Percentiles rank a stretch among this genome's conserved stretches.
These are phyloP conservation scores for Dendryphion nanum DNA, from an alignment of 2,329 filamentous ascomycete genomes.

Conservation along the genomic window DNA sequence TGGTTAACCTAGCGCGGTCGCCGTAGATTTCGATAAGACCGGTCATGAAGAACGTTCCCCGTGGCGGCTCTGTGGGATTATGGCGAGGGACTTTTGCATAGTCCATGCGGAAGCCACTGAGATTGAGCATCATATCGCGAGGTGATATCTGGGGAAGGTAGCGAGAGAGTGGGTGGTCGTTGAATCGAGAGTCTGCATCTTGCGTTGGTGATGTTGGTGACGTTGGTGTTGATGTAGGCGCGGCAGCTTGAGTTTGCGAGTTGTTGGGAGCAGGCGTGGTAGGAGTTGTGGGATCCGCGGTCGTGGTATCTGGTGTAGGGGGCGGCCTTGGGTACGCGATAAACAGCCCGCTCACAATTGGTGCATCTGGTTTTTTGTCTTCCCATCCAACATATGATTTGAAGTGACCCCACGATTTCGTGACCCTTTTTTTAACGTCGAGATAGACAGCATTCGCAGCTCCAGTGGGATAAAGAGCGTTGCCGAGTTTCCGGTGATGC, in stretches of 20 bases:
- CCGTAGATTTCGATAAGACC: constrained; percentile 50
- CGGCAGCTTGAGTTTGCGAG: not conserved
- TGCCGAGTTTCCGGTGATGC: constrained; percentile 39
- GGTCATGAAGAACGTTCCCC: constrained; percentile 45
- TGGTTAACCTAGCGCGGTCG: constrained; percentile 37
- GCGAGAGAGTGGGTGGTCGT: not conserved
- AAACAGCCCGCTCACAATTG: not conserved
- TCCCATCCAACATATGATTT: not conserved
- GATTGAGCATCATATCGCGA: not conserved
- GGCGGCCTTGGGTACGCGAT: not conserved
- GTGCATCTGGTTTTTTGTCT: not conserved
- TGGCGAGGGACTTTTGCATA: not conserved
- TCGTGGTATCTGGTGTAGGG: not conserved
- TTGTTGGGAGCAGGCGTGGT: constrained; percentile 6
- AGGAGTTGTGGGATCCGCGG: constrained; percentile 1
- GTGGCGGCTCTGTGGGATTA: constrained; percentile 32
- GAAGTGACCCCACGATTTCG: not conserved
- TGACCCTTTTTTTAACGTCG: not conserved
- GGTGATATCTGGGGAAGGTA: not conserved
- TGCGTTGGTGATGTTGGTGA: not conserved
- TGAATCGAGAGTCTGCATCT: not conserved
- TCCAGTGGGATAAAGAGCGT: constrained; percentile 10
- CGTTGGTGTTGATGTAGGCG: not conserved
- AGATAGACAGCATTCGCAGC: constrained; percentile 11
- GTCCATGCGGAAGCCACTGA: not conserved